These are phyloP conservation scores for Lipomyces orientalis DNA, from an alignment of 805 yeast genomes.

Conservation along the genomic window DNA sequence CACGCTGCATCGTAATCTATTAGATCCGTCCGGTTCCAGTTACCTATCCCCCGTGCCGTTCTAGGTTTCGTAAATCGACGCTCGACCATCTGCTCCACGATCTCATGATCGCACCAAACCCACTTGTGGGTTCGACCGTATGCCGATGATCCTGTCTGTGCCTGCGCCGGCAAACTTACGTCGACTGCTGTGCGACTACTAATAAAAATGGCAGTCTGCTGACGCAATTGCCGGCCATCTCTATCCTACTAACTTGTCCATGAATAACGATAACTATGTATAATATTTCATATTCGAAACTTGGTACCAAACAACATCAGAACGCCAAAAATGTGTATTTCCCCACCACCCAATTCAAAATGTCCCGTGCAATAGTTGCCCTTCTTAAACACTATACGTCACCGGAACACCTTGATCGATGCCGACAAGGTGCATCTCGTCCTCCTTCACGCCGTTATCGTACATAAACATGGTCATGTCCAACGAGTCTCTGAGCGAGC, in stretches of 20 bases:
- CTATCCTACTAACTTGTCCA: neutral
- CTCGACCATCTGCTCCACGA: neutral
- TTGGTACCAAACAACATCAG: neutral
- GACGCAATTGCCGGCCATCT: no score
- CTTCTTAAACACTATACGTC: neutral
- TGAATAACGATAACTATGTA: neutral
- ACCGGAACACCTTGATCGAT: constrained; percentile 16
- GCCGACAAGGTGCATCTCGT: constrained; percentile 23
- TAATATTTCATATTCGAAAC: neutral
- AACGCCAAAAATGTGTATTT: neutral
- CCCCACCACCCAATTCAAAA: neutral
- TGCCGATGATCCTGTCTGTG: neutral
- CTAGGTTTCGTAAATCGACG: neutral
- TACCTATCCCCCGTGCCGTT: neutral
- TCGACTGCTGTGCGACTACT: neutral
- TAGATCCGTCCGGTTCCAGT: neutral
- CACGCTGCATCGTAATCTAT: neutral
- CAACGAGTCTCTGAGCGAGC: constrained; percentile 18
- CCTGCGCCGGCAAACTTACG: neutral
- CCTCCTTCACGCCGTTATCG: constrained; percentile 26
- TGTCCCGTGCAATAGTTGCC: neutral
- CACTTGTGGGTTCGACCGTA: neutral
- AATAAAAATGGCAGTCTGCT: no score
- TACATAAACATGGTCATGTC: constrained; percentile 33
- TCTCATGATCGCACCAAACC: neutral